Evolutionary conservation across 495 filamentous ascomycete species (phyloP).

Genomic region (Platismatia glauca): DNA sequence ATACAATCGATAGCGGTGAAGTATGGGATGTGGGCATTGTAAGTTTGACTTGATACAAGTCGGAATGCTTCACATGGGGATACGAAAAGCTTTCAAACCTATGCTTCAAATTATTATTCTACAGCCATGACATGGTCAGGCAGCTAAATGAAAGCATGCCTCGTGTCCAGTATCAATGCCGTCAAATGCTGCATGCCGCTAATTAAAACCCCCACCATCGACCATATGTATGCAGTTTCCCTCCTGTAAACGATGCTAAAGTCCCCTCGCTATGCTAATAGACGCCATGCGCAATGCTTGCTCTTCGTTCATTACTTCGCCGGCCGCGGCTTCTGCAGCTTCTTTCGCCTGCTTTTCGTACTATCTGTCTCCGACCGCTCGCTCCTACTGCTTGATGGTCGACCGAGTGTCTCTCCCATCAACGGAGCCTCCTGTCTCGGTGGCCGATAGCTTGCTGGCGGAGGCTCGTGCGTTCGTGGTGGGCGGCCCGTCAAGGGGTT

Average conservation of each 20-base stretch:
- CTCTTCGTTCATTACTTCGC: constrained; percentile 7
- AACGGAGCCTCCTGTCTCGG: constrained; percentile 7
- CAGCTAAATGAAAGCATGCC: too few relatives aligned
- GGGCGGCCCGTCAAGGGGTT: constrained; percentile 1
- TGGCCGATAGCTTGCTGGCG: constrained; percentile 12
- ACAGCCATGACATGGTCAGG: not conserved
- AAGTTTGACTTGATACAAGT: too few relatives aligned
- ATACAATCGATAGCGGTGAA: too few relatives aligned
- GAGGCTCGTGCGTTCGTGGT: constrained; percentile 8
- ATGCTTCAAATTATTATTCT: not conserved
- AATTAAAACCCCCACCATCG: not conserved
- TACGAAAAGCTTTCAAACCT: too few relatives aligned
- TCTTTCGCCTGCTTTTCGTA: constrained; percentile 1
- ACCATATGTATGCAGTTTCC: not conserved
- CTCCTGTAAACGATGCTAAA: not conserved
- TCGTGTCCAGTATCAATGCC: not conserved
- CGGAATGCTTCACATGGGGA: too few relatives aligned
- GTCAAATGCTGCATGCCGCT: not conserved
- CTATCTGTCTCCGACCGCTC: constrained; percentile 8
- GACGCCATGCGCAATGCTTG: not conserved
- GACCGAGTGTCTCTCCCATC: constrained; percentile 7
- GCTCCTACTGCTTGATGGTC: not conserved
- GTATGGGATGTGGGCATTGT: too few relatives aligned
- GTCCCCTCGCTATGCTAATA: constrained; percentile 3
- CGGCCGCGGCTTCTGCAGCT: constrained; percentile 9